Evolutionary conservation across 805 yeast species (phyloP).

Genomic region (Isabelozyma gotoi): DNA sequence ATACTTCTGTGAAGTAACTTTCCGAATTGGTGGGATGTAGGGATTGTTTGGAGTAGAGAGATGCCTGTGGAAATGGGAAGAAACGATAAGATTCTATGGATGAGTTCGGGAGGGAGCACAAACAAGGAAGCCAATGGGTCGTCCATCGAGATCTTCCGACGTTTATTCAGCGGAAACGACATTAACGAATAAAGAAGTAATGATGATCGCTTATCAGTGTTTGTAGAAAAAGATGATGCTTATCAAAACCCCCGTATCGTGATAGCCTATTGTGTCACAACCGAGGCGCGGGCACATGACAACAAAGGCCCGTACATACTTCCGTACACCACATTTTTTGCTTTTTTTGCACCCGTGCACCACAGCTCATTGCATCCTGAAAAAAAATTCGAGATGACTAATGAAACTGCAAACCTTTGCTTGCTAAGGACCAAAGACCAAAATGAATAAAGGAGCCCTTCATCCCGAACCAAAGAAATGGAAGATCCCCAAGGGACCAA

Average conservation of each 20-base stretch:
- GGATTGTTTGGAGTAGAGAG: background rate
- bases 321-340: too few species aligned
- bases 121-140: background rate
- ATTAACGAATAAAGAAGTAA: too few species aligned
- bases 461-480: conserved; percentile 63
- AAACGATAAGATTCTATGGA: conserved; percentile 8
- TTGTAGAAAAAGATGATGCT: too few species aligned
- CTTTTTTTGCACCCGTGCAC: background rate
- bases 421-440: background rate
- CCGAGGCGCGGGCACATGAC: background rate
- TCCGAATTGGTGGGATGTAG: background rate
- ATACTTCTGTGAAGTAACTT: conserved; percentile 6
- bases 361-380: background rate
- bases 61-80: conserved; percentile 9
- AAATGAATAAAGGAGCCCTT: conserved; percentile 38
- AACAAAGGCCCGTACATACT: too few species aligned
- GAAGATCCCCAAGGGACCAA: conserved; percentile 91
- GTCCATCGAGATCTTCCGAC: background rate
- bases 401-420: background rate
- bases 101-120: conserved; percentile 11
- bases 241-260: too few species aligned
- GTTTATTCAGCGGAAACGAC: background rate
- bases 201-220: background rate
- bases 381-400: background rate
- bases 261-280: too few species aligned